These are phyloP conservation scores for Paxillus rubicundulus DNA, from an alignment of 768 basidiomycete species.

Conservation along the genomic window DNA sequence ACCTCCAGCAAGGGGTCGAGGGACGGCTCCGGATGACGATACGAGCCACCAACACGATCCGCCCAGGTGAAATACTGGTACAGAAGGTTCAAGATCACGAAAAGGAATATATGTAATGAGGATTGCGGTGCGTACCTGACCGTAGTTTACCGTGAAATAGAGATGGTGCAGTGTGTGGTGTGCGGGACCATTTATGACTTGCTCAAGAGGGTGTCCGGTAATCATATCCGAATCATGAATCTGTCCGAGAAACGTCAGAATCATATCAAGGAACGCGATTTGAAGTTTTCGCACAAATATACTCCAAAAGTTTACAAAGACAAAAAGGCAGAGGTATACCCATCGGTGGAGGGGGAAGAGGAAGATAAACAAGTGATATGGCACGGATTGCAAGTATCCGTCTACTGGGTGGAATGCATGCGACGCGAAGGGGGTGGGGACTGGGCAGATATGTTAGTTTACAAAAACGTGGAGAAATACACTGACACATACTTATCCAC, in stretches of 20 bases:
- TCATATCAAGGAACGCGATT: not conserved
- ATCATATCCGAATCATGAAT: slow-evolving; percentile 99
- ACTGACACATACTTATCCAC: slow-evolving; percentile 75
- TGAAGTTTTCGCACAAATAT: slow-evolving; percentile 63
- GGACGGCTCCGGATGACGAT: slow-evolving; percentile 79
- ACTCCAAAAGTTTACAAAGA: slow-evolving; percentile 91
- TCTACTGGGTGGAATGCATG: slow-evolving; percentile 98
- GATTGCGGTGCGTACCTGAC: slow-evolving; percentile 71
- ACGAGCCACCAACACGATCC: slow-evolving; percentile 79
- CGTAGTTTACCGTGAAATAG: slow-evolving; percentile 96
- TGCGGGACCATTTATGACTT: slow-evolving; percentile 93
- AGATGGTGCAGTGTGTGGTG: slow-evolving; percentile 97
- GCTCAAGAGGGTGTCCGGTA: slow-evolving; percentile 84
- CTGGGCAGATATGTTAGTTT: slow-evolving; percentile 40
- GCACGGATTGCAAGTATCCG: slow-evolving; percentile 90
- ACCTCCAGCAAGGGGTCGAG: slow-evolving; percentile 83
- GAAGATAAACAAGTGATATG: slow-evolving; percentile 91
- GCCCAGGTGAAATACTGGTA: slow-evolving; percentile 96
- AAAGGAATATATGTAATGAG: slow-evolving; percentile 14
- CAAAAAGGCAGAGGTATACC: slow-evolving; percentile 82
- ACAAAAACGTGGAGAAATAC: not conserved
- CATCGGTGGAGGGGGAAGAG: slow-evolving; percentile 87
- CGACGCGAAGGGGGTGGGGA: slow-evolving; percentile 96
- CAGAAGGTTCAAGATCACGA: slow-evolving; percentile 15
- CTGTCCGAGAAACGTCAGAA: slow-evolving; percentile 36